Evolutionary conservation across 1,139 yeast genomes (phyloP).

Genomic region (Yamadazyma taylorii): DNA sequence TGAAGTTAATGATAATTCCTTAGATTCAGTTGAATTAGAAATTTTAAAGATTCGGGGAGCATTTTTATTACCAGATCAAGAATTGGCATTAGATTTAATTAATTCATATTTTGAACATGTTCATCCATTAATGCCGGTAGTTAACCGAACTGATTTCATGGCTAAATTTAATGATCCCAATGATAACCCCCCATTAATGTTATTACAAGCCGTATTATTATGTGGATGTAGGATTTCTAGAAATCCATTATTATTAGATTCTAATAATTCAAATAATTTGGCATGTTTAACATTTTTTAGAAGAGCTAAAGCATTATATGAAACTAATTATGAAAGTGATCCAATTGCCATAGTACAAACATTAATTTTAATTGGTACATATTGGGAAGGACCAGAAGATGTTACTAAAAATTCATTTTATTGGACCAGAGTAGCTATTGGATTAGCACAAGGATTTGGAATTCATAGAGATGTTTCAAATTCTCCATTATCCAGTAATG

Average conservation of each 20-base stretch:
- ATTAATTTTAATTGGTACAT: constrained; percentile 62
- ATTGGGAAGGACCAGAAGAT: constrained; percentile 81
- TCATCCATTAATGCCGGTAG: constrained; percentile 72
- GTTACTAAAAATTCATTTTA: constrained; percentile 72
- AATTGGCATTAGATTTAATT: constrained; percentile 61
- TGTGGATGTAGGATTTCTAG: constrained; percentile 67
- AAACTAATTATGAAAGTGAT: constrained; percentile 71
- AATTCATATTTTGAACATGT: constrained; percentile 64
- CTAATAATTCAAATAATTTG: constrained; percentile 54
- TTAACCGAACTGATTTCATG: constrained; percentile 66
- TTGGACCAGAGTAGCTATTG: constrained; percentile 75
- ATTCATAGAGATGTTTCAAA: constrained; percentile 57
- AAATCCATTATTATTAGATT: constrained; percentile 57
- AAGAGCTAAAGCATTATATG: constrained; percentile 76
- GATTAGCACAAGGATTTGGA: constrained; percentile 79
- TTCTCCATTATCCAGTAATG: constrained; percentile 35
- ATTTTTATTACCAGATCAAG: constrained; percentile 63
- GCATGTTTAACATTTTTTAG: constrained; percentile 70
- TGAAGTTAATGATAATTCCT: constrained; percentile 35
- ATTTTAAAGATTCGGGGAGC: constrained; percentile 71
- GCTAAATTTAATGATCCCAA: constrained; percentile 53
- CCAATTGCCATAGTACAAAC: constrained; percentile 68
- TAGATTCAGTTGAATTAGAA: constrained; percentile 70
- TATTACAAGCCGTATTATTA: constrained; percentile 66
- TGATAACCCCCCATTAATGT: constrained; percentile 66